Evolutionary conservation across 2,329 filamentous ascomycete genomes (phyloP), one percentile per base, ranked within the genome.

Genomic region (Calonectria honghensis): DNA sequence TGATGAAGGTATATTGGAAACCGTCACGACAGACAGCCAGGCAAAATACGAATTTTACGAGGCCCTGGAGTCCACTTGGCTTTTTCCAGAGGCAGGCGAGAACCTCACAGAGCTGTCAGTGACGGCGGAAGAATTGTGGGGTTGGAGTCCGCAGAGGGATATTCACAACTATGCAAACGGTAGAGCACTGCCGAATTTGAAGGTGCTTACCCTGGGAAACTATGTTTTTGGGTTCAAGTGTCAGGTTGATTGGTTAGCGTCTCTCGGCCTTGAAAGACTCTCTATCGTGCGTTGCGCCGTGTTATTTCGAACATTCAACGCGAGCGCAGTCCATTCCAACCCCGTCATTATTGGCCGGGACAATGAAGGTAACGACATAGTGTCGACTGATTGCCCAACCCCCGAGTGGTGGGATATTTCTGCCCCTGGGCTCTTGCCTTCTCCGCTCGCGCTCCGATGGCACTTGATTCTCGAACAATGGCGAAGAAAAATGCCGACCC

Each of bases 181-280:
- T 2, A 35, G 20, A 6, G 51, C 41, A 14, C 84, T 88, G 31
- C 85, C 86, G 0, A 76, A 80, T 0, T 82, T 89, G 2, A 82
- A 82, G 48, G 81, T 83, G 0, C 80, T 89, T 0, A 79, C 82
- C 0, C 75, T 90, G 1, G 85, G 86, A 0, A 84, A 83, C 0
- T 86, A 84, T 59, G 79, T 82, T 3, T 87, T 89, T 68, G 82
- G 82, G 1, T 81, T 88, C 50, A 83, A 87, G 51, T 84, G 83
- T 77, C 85, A 89, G 65, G 75, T 88, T 1, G 84, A 86, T 10
- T 89, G 87, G 87, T 83, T 89, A 4, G 74, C 85, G 0, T 83
- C 82, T 0, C 83, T 89, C 16, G 79, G 76, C 0, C 81, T 89
- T 0, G 75, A 84, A 32, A 82, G 85, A 57, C 80, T 89, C 0